Evolutionary conservation across 2,329 filamentous ascomycete species (phyloP).

Genomic region (Exophiala sideris): DNA sequence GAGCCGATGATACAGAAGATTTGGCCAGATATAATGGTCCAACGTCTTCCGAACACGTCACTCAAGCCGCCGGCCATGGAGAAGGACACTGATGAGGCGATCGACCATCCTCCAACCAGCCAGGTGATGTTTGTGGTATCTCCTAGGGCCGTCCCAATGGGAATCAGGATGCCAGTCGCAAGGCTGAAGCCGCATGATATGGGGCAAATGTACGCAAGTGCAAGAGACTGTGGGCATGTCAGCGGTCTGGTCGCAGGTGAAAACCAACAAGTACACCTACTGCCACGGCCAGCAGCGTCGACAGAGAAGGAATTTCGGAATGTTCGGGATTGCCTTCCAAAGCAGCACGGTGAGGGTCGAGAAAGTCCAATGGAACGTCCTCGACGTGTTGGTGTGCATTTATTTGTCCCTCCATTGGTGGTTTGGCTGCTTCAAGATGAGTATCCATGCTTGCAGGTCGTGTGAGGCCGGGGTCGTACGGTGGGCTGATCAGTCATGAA

Average conservation of each 20-base stretch:
- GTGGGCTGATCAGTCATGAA: no score
- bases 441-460: no score
- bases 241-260: no score
- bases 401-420: no score
- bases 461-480: no score
- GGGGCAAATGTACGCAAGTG: conserved; percentile 18
- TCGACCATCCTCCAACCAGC: conserved; percentile 13
- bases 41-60: conserved; percentile 38
- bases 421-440: no score
- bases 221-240: conserved; percentile 7
- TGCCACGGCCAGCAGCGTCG: conserved; percentile 1
- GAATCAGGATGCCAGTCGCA: conserved; percentile 21
- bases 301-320: background rate
- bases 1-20: background rate
- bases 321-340: conserved; percentile 7
- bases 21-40: conserved; percentile 31
- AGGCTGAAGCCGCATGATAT: conserved; percentile 33
- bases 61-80: conserved; percentile 34
- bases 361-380: conserved; percentile 5
- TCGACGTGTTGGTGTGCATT: background rate
- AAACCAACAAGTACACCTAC: background rate
- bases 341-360: conserved; percentile 9
- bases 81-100: conserved; percentile 21
- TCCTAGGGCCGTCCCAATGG: conserved; percentile 11
- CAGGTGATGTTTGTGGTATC: conserved; percentile 14